phyloP scores from a whole-genome alignment of 805 yeast species.

The Yamadazyma sp. region DNA sequence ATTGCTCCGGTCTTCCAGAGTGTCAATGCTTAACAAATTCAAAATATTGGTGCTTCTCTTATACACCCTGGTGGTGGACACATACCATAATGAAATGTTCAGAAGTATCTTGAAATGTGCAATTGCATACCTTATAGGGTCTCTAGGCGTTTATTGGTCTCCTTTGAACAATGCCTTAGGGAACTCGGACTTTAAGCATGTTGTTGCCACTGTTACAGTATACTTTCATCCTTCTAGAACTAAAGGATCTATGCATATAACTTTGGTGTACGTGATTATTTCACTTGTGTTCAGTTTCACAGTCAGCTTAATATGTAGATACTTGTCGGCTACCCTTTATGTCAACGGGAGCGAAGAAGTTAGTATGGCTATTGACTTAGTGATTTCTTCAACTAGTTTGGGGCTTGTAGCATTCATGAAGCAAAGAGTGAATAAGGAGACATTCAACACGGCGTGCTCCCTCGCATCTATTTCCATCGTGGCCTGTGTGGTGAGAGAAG shows the following conservation, averaged over 20 bases:
- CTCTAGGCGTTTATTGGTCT: slow-evolving; percentile 64
- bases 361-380: slow-evolving; percentile 54
- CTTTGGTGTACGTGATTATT: slow-evolving; percentile 57
- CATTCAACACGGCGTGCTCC: slow-evolving; percentile 80
- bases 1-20: slow-evolving; percentile 1
- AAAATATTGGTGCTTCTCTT: slow-evolving; percentile 5
- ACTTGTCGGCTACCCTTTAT: slow-evolving; percentile 47
- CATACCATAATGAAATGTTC: slow-evolving; percentile 19
- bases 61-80: slow-evolving; percentile 1
- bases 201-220: slow-evolving; percentile 79
- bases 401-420: slow-evolving; percentile 71
- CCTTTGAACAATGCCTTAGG: slow-evolving; percentile 56
- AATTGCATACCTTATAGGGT: slow-evolving; percentile 70
- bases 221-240: slow-evolving; percentile 83
- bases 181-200: slow-evolving; percentile 69
- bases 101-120: slow-evolving; percentile 60
- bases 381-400: slow-evolving; percentile 53
- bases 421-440: slow-evolving; percentile 61
- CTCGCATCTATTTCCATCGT: slow-evolving; percentile 70
- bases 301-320: slow-evolving; percentile 53
- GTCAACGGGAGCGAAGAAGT: slow-evolving; percentile 46
- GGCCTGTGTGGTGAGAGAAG: slow-evolving; percentile 72
- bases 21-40: slow-evolving; percentile 8
- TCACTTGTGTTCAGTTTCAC: slow-evolving; percentile 54
- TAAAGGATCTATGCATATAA: slow-evolving; percentile 77